Evolutionary conservation across 176 grass and related monocot genomes (phyloP).

Genomic region (Avena eriantha): DNA sequence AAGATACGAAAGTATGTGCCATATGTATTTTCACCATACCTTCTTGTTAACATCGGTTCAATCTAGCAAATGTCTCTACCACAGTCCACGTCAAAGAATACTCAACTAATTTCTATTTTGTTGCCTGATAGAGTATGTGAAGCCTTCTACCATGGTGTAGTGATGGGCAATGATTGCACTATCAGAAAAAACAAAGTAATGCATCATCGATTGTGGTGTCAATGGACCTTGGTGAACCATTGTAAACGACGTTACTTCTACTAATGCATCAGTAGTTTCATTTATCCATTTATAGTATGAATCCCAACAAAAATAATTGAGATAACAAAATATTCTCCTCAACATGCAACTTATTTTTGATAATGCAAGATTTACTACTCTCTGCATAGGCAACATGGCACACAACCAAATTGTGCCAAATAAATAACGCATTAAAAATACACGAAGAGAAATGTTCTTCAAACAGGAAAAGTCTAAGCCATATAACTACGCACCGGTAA

Average conservation of each 20-base stretch:
- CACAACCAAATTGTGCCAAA: no score
- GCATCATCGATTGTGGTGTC: not conserved
- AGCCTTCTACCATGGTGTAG: not conserved
- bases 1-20: not conserved
- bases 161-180: not conserved
- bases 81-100: not conserved
- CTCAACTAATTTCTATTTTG: not conserved
- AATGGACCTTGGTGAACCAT: not conserved
- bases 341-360: no score
- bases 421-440: no score
- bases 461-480: no score
- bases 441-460: no score
- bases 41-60: slow-evolving; percentile 16
- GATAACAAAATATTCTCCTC: no score
- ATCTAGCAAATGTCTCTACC: not conserved
- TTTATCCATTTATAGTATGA: not conserved
- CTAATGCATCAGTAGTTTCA: not conserved
- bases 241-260: not conserved
- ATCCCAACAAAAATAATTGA: not conserved
- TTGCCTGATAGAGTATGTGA: not conserved
- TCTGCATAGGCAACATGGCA: no score
- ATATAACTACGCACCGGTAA: no score
- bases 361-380: no score
- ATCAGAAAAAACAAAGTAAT: not conserved
- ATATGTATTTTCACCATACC: not conserved